Percentiles rank a stretch among this genome's conserved stretches.
phyloP scores from a whole-genome alignment of 257 asterid species.

The Schizonepeta tenuifolia region DNA sequence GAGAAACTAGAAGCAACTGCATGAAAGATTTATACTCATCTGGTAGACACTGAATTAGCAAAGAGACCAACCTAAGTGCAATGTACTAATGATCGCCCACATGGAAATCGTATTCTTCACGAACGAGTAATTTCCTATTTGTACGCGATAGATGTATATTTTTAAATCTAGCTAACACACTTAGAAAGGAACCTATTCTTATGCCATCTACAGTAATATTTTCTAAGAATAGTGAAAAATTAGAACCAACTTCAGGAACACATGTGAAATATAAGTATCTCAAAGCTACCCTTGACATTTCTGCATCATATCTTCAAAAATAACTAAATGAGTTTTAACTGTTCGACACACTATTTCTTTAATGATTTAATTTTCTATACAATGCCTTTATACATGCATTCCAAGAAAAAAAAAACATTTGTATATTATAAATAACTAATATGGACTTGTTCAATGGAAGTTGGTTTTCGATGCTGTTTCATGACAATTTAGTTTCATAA shows the following conservation, averaged over 20 bases:
- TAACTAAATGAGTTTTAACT: background rate
- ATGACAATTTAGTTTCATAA: conserved; percentile 9
- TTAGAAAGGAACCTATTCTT: background rate
- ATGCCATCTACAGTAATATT: background rate
- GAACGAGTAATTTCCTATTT: background rate
- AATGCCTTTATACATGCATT: conserved; percentile 1
- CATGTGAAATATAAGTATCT: background rate
- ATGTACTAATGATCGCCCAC: background rate
- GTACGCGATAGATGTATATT: background rate
- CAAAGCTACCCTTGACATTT: background rate
- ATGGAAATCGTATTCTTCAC: background rate
- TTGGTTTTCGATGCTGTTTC: conserved; percentile 15
- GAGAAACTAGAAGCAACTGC: too few species aligned
- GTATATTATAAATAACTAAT: background rate
- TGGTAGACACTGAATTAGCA: too few species aligned
- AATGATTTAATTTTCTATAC: background rate
- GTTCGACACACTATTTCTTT: background rate
- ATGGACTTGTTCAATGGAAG: conserved; percentile 10
- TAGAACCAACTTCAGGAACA: background rate
- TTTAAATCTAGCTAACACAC: conserved; percentile 1
- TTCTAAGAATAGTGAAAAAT: background rate
- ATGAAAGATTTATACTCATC: too few species aligned
- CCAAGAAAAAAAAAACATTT: too few species aligned
- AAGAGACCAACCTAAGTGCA: too few species aligned
- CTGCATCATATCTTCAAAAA: background rate